Evolutionary conservation across 2,329 filamentous ascomycete genomes (phyloP), one percentile per base, ranked within the genome.

Genomic region (Phaeosphaeria sp.): DNA sequence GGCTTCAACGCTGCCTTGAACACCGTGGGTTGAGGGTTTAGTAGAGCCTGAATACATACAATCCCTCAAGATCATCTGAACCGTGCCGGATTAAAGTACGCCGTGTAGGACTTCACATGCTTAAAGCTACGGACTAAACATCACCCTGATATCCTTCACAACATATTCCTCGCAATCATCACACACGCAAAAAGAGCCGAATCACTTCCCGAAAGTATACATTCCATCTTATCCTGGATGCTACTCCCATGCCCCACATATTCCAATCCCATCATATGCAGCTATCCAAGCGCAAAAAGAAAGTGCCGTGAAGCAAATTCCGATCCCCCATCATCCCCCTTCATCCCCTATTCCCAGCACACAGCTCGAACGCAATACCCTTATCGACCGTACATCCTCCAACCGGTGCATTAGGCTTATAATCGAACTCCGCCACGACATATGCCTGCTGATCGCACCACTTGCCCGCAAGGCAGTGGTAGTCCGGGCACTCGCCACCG

Each of bases 281-380:
- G 30, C 6, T 36, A 36, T 7, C 11, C 30, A 36, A 13, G 30
- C 11, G 11, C 30, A 36, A n/a, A n/a, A n/a, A n/a, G 6, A 36
- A 36, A 36, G 15, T 36, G 3, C 11, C 11, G 3, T 36, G 30
- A 36, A 36, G 30, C 30, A 6, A 6, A 7, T 13, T 13, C 5
- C 6, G 30, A 13, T 36, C 3, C 30, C 30, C 11, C 11, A 13
- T 36, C 30, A 13, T 13, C 30, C 11, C 30, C 15, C 3, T 13
- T 36, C 30, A 36, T 3, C 5, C 30, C 11, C 5, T 36, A 25
- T 25, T 20, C 2, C 45, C 54, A 17, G 60, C 59, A 40, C 62
- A 66, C 20, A 66, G 54, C 56, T 66, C 64, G 4, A 63, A 63
- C 0, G 58, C 58, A 2, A 65, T 51, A 17, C 64, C 64, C 2